These are phyloP conservation scores for Kondoa subrosea DNA, from an alignment of 768 basidiomycete genomes.

Conservation along the genomic window DNA sequence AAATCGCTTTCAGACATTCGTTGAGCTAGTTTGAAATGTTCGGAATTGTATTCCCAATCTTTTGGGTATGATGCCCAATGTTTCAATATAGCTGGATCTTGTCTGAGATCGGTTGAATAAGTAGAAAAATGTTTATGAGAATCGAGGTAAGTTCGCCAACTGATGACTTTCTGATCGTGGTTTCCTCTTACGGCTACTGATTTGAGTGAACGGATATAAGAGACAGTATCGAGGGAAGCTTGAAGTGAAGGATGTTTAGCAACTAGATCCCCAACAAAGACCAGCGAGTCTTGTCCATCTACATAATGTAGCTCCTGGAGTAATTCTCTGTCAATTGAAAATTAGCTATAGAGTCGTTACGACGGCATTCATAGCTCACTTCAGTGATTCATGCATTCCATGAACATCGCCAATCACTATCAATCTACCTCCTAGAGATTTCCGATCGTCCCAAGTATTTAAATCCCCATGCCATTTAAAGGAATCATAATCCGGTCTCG, in stretches of 20 bases:
- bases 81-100: not conserved
- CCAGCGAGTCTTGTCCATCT: conserved; percentile 46
- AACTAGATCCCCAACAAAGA: conserved; percentile 70
- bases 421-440: conserved; percentile 35
- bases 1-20: conserved; percentile 1
- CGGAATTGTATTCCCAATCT: conserved; percentile 57
- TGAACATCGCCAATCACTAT: conserved; percentile 79
- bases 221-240: conserved; percentile 46
- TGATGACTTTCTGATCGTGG: conserved; percentile 76
- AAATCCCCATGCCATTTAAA: conserved; percentile 18
- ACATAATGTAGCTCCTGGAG: conserved; percentile 48
- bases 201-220: conserved; percentile 44
- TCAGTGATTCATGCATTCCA: conserved; percentile 53
- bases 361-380: conserved; percentile 37
- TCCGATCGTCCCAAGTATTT: conserved; percentile 11
- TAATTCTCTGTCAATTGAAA: conserved; percentile 43
- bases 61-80: conserved; percentile 36
- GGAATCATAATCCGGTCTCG: conserved; percentile 2
- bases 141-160: conserved; percentile 73
- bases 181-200: conserved; percentile 77
- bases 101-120: not conserved
- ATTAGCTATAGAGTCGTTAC: conserved; percentile 4
- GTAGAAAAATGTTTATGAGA: conserved; percentile 29
- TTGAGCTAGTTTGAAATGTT: conserved; percentile 58
- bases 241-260: conserved; percentile 48